phyloP scores from a whole-genome alignment of 805 yeast genomes.

The Starmerella cellae region DNA sequence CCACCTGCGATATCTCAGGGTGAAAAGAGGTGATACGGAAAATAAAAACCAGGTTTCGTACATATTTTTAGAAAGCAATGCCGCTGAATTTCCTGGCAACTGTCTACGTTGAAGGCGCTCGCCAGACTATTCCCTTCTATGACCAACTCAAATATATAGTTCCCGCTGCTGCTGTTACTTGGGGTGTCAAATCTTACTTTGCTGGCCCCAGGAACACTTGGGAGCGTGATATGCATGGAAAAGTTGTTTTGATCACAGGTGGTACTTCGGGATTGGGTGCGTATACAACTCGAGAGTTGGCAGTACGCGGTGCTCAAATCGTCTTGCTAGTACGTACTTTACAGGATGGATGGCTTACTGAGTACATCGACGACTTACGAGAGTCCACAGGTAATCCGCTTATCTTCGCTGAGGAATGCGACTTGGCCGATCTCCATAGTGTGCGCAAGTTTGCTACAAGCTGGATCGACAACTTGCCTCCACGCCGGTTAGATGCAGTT shows the following conservation, averaged over 20 bases:
- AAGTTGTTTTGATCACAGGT: constrained; percentile 53
- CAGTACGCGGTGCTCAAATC: constrained; percentile 73
- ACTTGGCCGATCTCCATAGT: constrained; percentile 56
- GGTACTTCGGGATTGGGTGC: constrained; percentile 91
- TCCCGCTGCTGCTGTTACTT: constrained; percentile 40
- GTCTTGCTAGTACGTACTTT: constrained; percentile 53
- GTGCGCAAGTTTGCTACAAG: constrained; percentile 82
- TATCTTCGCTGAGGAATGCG: constrained; percentile 85
- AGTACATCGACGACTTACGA: constrained; percentile 66
- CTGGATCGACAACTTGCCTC: constrained; percentile 86
- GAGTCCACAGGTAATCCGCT: constrained; percentile 53
- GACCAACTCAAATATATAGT: constrained; percentile 36
- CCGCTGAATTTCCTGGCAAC: constrained; percentile 73
- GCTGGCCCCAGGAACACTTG: constrained; percentile 75
- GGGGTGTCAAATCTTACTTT: constrained; percentile 54
- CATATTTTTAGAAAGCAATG: too few species aligned
- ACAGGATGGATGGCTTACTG: constrained; percentile 62
- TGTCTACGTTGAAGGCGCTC: constrained; percentile 56
- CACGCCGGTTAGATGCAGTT: constrained; percentile 81
- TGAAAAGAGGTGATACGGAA: too few species aligned
- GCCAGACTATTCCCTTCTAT: constrained; percentile 66
- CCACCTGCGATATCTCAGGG: too few species aligned
- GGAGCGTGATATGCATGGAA: constrained; percentile 87
- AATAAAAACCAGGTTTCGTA: too few species aligned
- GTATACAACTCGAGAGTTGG: constrained; percentile 57